Evolutionary conservation across 2,329 filamentous ascomycete species (phyloP).

Genomic region (Colletotrichum cuscutae): DNA sequence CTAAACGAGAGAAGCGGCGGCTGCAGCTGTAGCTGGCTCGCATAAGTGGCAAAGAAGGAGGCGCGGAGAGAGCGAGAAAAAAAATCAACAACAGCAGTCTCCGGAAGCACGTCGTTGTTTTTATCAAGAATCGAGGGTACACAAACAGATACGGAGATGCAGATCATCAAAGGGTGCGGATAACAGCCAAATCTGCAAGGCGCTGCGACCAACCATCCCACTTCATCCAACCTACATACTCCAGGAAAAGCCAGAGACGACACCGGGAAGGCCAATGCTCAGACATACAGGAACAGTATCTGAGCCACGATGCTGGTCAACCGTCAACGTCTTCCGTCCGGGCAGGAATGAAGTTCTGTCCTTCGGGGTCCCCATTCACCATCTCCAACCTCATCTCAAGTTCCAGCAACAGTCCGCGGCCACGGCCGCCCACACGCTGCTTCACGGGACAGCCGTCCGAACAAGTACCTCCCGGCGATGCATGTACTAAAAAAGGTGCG

Average conservation of each 20-base stretch:
- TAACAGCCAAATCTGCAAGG: neutral
- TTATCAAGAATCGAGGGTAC: neutral
- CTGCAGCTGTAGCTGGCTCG: constrained; percentile 7
- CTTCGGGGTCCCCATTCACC: neutral
- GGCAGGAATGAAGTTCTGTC: neutral
- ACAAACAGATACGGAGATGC: neutral
- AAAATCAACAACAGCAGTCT: constrained; percentile 26
- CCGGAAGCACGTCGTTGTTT: constrained; percentile 9
- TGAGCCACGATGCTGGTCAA: neutral
- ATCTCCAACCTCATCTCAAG: neutral
- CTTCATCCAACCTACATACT: neutral
- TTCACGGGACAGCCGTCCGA: constrained; percentile 5
- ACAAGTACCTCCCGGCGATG: constrained; percentile 7
- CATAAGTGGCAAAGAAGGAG: constrained; percentile 2
- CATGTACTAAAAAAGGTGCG: constrained; percentile 27
- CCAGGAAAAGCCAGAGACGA: neutral
- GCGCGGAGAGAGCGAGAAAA: neutral
- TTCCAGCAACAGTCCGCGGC: neutral
- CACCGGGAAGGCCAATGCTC: neutral
- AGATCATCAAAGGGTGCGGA: constrained; percentile 9
- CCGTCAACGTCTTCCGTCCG: neutral
- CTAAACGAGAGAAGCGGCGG: constrained; percentile 22
- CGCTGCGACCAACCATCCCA: neutral
- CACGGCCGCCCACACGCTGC: neutral
- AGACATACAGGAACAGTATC: neutral